Percentiles rank a stretch among this genome's conserved stretches.
Evolutionary conservation across 768 basidiomycete species (phyloP).

Genomic region (Pleurotus djamor): DNA sequence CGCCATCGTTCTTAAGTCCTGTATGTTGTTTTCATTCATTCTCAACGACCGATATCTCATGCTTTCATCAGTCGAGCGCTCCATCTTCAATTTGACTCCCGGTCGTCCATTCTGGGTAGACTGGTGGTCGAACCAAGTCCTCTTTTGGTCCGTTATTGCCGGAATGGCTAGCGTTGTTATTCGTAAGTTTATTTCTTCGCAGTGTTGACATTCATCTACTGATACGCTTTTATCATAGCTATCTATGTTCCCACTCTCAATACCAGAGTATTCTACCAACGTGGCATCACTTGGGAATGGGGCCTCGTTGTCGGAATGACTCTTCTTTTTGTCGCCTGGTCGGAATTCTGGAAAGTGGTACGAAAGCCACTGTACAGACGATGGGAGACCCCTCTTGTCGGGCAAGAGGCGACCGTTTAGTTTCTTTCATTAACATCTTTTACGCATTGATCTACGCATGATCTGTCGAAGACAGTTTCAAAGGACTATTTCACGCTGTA

Average conservation of each 20-base stretch:
- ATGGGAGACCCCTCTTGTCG: conserved; percentile 16
- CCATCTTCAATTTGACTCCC: conserved; percentile 31
- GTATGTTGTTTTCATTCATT: conserved; percentile 18
- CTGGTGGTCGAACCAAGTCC: conserved; percentile 29
- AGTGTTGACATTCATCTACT: neutral
- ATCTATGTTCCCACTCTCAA: conserved; percentile 37
- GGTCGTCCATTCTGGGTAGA: conserved; percentile 31
- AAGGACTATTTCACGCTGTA: no score
- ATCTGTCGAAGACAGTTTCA: no score
- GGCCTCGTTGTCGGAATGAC: conserved; percentile 35
- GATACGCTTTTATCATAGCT: conserved; percentile 14
- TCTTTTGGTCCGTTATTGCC: conserved; percentile 29
- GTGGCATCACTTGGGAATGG: conserved; percentile 37
- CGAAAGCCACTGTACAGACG: conserved; percentile 24
- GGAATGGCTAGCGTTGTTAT: conserved; percentile 35
- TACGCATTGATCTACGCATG: neutral
- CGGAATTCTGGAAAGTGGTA: conserved; percentile 35
- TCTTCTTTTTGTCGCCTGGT: conserved; percentile 29
- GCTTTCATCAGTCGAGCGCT: conserved; percentile 28
- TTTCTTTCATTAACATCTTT: neutral
- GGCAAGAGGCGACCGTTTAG: neutral
- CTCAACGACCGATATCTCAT: neutral
- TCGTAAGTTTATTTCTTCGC: conserved; percentile 21
- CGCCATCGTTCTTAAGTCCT: conserved; percentile 33
- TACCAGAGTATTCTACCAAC: conserved; percentile 33